Conservation (phyloP, 2,329 filamentous ascomycete genomes). For the Colletotrichum tanaceti region DNA sequence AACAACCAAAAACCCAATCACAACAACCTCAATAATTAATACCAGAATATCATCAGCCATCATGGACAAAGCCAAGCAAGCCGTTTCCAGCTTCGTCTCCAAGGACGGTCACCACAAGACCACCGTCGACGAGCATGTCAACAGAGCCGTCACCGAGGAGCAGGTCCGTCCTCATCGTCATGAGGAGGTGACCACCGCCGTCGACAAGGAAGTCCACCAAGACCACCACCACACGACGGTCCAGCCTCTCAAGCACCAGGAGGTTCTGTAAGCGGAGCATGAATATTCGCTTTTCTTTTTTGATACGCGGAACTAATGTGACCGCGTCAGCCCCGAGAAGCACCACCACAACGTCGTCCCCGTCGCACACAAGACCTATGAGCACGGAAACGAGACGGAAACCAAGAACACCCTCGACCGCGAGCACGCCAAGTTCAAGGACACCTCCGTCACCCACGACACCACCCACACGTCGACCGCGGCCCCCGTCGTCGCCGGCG, state of each 20-base stretch:
- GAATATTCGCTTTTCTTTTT: slow-evolving; percentile 34
- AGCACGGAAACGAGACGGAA: slow-evolving; percentile 67
- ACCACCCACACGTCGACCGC: slow-evolving; percentile 46
- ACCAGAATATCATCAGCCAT: slow-evolving; percentile 41
- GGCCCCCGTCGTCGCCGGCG: slow-evolving; percentile 46
- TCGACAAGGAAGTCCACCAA: slow-evolving; percentile 77
- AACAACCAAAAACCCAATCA: background rate
- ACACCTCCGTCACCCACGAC: slow-evolving; percentile 46
- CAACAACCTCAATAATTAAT: background rate
- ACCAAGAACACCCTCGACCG: slow-evolving; percentile 60
- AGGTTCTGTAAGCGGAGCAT: slow-evolving; percentile 56
- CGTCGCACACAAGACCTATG: slow-evolving; percentile 70
- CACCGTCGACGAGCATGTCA: slow-evolving; percentile 74
- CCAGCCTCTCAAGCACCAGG: slow-evolving; percentile 65
- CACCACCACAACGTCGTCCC: slow-evolving; percentile 69
- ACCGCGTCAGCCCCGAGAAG: slow-evolving; percentile 62
- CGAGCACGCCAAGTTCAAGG: slow-evolving; percentile 57
- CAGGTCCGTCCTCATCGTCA: slow-evolving; percentile 69
- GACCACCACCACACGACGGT: slow-evolving; percentile 78
- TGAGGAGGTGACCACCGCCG: slow-evolving; percentile 69
- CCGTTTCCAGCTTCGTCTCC: slow-evolving; percentile 69
- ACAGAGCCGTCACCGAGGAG: slow-evolving; percentile 70
- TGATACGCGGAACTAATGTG: slow-evolving; percentile 41
- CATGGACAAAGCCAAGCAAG: slow-evolving; percentile 75
- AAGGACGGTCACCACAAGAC: slow-evolving; percentile 75